These are phyloP conservation scores for Ceratocystiopsis sp. DNA, from an alignment of 2,329 filamentous ascomycete species.

Conservation along the genomic window DNA sequence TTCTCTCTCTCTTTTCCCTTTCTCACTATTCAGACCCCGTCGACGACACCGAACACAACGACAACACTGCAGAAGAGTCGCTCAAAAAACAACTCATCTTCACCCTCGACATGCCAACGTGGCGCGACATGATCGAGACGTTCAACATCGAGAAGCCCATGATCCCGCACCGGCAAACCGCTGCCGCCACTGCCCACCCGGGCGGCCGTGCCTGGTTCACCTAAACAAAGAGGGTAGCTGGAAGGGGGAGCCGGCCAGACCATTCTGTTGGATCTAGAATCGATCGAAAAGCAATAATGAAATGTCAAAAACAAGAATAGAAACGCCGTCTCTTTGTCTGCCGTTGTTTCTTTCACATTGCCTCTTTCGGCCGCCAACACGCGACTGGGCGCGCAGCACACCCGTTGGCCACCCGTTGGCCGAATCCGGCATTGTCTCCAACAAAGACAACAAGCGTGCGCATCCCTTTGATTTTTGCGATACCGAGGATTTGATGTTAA, in stretches of 20 bases:
- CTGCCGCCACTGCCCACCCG: conserved; percentile 12
- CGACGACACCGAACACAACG: conserved; percentile 24
- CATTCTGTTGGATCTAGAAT: too few species aligned
- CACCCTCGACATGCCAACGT: conserved; percentile 69
- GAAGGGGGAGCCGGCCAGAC: too few species aligned
- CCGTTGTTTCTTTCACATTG: not conserved
- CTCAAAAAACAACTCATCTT: conserved; percentile 70
- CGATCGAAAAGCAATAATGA: too few species aligned
- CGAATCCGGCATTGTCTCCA: too few species aligned
- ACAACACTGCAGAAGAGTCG: conserved; percentile 4
- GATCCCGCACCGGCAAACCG: conserved; percentile 57
- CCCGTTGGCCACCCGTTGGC: too few species aligned
- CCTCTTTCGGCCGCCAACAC: not conserved
- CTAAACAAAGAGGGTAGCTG: too few species aligned
- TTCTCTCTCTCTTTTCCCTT: not conserved
- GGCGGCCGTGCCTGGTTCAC: conserved; percentile 7
- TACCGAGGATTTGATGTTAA: too few species aligned
- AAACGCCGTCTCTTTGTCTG: not conserved
- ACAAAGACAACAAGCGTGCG: too few species aligned
- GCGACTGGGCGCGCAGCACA: too few species aligned
- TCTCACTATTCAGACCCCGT: conserved; percentile 20
- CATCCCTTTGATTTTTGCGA: too few species aligned
- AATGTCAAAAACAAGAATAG: not conserved
- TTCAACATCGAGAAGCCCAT: conserved; percentile 66
- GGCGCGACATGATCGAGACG: conserved; percentile 58